Conservation (phyloP, 2,329 filamentous ascomycete species). For the Aspergillus pseudoviridinutans region DNA sequence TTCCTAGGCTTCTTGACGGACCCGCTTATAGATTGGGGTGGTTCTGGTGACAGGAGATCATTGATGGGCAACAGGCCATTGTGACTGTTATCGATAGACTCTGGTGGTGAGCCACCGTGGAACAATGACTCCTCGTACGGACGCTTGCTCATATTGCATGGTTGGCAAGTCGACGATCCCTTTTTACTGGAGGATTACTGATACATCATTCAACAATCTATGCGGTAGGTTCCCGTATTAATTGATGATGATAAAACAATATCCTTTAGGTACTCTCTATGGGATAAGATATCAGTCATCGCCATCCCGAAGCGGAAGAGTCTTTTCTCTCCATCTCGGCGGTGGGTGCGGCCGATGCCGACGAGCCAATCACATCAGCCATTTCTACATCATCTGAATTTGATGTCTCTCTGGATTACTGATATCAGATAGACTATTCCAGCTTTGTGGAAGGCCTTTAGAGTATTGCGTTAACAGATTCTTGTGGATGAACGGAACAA, state of each 20-base stretch:
- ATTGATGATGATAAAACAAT: neutral
- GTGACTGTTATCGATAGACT: constrained; percentile 19
- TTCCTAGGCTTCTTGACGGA: constrained; percentile 33
- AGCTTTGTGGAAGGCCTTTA: too few species aligned
- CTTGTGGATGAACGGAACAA: too few species aligned
- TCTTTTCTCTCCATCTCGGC: neutral
- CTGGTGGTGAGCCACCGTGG: constrained; percentile 20
- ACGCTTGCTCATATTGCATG: constrained; percentile 38
- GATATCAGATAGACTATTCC: too few species aligned
- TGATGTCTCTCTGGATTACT: neutral
- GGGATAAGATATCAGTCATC: neutral
- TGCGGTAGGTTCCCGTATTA: neutral
- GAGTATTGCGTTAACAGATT: too few species aligned
- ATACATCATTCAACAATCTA: neutral
- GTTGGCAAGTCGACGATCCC: constrained; percentile 5
- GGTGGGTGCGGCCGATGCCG: neutral
- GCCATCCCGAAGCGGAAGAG: neutral
- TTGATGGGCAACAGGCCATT: constrained; percentile 29
- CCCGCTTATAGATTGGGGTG: constrained; percentile 17
- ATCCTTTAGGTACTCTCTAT: neutral
- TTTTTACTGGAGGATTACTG: neutral
- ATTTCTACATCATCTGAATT: neutral
- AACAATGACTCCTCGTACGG: constrained; percentile 28
- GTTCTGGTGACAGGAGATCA: constrained; percentile 34
- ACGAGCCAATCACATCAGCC: neutral